A percentile compares a stretch with the other conserved stretches of the same genome.
Evolutionary conservation across 306 rosid genomes (phyloP).

Genomic region (Astragalus glycyphyllos): DNA sequence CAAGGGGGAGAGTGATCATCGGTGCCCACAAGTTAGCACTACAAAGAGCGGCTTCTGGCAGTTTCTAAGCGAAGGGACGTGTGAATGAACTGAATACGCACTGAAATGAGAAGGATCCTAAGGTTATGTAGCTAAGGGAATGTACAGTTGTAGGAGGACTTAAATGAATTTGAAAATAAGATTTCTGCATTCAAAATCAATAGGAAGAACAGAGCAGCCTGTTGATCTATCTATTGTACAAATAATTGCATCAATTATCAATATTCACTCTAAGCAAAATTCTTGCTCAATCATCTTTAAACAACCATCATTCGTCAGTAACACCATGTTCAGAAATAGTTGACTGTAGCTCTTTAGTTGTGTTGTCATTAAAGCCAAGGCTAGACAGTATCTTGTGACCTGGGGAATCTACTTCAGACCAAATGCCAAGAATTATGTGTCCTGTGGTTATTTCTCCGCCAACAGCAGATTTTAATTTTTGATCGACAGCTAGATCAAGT

Average conservation of each 20-base stretch:
- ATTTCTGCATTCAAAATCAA: slow-evolving; percentile 27
- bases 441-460: slow-evolving; percentile 63
- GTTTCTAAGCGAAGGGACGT: too few relatives aligned
- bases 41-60: too few relatives aligned
- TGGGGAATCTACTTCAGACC: slow-evolving; percentile 66
- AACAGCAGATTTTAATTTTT: slow-evolving; percentile 61
- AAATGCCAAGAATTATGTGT: slow-evolving; percentile 69
- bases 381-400: slow-evolving; percentile 65
- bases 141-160: too few relatives aligned
- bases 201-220: slow-evolving; percentile 25
- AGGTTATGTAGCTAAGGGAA: too few relatives aligned
- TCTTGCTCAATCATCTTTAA: neutral
- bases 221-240: slow-evolving; percentile 41
- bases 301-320: slow-evolving; percentile 52
- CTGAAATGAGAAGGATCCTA: too few relatives aligned
- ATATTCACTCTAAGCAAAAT: slow-evolving; percentile 40
- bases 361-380: slow-evolving; percentile 66
- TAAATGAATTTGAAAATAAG: too few relatives aligned
- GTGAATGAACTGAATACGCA: too few relatives aligned
- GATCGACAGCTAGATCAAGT: slow-evolving; percentile 79
- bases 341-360: slow-evolving; percentile 67
- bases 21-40: too few relatives aligned
- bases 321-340: slow-evolving; percentile 54
- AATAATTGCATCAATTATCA: slow-evolving; percentile 39
- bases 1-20: too few relatives aligned